These are phyloP conservation scores for Urochloa ruziziensis DNA, from an alignment of 176 grass and related monocot species.

Conservation along the genomic window DNA sequence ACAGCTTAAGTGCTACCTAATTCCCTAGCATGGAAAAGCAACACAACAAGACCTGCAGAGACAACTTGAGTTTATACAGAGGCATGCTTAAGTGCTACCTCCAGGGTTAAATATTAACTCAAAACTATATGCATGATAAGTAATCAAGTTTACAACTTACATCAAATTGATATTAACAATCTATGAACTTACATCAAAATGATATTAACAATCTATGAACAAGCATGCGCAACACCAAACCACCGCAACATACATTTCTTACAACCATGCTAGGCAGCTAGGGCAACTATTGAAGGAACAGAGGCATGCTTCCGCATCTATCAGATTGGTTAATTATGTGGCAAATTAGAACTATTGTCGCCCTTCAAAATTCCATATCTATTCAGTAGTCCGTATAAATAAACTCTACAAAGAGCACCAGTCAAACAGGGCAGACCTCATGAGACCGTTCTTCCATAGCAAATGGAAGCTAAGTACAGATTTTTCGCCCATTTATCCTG, in stretches of 20 bases:
- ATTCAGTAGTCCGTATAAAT: constrained; percentile 15
- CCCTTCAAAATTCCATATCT: constrained; percentile 46
- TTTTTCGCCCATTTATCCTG: constrained; percentile 98
- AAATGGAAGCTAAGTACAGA: constrained; percentile 82
- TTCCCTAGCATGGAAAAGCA: background rate
- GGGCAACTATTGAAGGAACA: constrained; percentile 22
- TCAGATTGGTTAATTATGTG: constrained; percentile 39
- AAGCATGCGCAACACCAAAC: constrained; percentile 9
- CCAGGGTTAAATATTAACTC: constrained; percentile 29
- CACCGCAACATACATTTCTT: constrained; percentile 26
- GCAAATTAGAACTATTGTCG: constrained; percentile 28
- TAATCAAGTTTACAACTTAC: constrained; percentile 22
- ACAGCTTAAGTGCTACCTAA: too few relatives aligned
- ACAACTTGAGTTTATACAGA: constrained; percentile 9
- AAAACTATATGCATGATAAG: constrained; percentile 33
- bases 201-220: constrained; percentile 23
- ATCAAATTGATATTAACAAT: background rate
- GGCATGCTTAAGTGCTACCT: background rate
- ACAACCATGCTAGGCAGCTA: background rate
- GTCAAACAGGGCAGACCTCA: constrained; percentile 39
- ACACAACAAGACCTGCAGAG: background rate
- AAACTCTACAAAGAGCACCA: constrained; percentile 30
- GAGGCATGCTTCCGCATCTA: constrained; percentile 26
- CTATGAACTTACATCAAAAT: constrained; percentile 24
- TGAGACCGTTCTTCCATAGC: constrained; percentile 91